These are phyloP conservation scores for Xylaria castorea DNA, from an alignment of 495 filamentous ascomycete species.

Conservation along the genomic window DNA sequence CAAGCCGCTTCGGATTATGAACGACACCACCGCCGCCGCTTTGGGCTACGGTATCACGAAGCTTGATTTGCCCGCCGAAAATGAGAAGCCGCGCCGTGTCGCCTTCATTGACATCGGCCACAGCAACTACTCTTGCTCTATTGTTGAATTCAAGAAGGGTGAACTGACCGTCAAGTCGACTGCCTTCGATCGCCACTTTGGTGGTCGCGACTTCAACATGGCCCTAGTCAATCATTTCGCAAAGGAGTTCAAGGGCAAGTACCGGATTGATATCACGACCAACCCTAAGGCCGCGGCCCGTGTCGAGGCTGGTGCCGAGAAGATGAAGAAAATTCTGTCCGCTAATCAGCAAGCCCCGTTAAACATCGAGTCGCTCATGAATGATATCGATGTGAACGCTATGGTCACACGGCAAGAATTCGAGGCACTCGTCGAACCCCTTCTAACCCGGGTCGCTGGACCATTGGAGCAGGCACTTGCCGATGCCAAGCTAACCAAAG, in stretches of 20 bases:
- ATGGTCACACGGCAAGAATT: constrained; percentile 95
- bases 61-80: constrained; percentile 82
- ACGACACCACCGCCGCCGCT: constrained; percentile 96
- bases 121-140: constrained; percentile 91
- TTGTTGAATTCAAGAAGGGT: constrained; percentile 97
- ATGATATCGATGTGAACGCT: constrained; percentile 88
- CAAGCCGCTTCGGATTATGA: constrained; percentile 91
- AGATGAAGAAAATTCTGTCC: constrained; percentile 98
- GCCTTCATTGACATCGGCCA: constrained; percentile 96
- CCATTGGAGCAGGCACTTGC: constrained; percentile 90
- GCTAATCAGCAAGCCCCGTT: constrained; percentile 93
- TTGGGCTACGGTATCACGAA: constrained; percentile 98
- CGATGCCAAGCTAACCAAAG: constrained; percentile 84
- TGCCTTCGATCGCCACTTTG: constrained; percentile 95
- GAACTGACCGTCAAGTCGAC: constrained; percentile 93
- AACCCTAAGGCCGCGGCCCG: constrained; percentile 89
- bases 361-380: constrained; percentile 98
- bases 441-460: constrained; percentile 73
- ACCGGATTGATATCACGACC: constrained; percentile 85
- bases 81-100: constrained; percentile 93
- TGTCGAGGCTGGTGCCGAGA: constrained; percentile 87
- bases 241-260: constrained; percentile 92
- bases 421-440: constrained; percentile 85
- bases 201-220: constrained; percentile 96
- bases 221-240: constrained; percentile 93